Conservation (phyloP, 176 grass and related monocot species). For the Cymbopogon citratus region DNA sequence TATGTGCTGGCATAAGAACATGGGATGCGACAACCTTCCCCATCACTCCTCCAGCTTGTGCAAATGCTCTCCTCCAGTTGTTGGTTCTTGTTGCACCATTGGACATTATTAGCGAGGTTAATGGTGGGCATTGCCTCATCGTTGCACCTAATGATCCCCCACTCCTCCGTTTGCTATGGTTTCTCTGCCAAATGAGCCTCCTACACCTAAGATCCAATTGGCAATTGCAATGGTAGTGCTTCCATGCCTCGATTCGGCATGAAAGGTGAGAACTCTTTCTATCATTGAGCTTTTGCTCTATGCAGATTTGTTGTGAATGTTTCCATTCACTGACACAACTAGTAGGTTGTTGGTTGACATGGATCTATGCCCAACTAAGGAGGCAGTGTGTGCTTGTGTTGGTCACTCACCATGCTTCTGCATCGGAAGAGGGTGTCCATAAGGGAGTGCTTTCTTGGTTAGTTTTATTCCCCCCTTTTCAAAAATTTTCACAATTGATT, state of each 20-base stretch:
- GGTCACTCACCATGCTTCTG: too few species aligned
- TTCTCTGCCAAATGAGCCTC: neutral
- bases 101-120: neutral
- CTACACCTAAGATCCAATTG: neutral
- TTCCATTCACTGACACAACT: neutral
- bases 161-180: neutral
- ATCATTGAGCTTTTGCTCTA: neutral
- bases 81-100: neutral
- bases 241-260: fast-evolving
- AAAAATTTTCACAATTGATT: too few species aligned
- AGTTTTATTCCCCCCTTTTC: too few species aligned
- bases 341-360: too few species aligned
- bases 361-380: too few species aligned
- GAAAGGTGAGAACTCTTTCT: neutral
- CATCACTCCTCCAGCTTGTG: neutral
- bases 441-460: too few species aligned
- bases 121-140: neutral
- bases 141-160: neutral
- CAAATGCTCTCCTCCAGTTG: neutral
- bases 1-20: neutral
- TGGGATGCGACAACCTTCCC: neutral
- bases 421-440: too few species aligned
- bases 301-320: too few species aligned
- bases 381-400: too few species aligned
- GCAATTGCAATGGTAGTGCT: neutral